phyloP scores from a whole-genome alignment of 2,329 filamentous ascomycete genomes.

The Drechslerella coelobrocha region DNA sequence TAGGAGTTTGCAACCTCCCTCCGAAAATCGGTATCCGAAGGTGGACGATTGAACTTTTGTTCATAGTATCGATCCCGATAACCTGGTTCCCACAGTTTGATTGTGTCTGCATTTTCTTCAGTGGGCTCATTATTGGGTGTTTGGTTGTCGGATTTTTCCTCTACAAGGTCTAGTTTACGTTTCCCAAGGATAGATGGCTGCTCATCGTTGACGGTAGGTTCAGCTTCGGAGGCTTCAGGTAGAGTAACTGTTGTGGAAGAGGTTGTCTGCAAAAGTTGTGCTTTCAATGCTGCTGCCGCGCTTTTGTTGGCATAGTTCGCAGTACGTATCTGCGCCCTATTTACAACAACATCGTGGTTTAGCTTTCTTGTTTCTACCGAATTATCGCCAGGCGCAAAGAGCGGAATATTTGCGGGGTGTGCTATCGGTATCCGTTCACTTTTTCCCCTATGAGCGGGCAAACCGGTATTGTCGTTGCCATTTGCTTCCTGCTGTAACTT shows the following conservation, averaged over 20 bases:
- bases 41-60: constrained; percentile 88
- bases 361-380: constrained; percentile 68
- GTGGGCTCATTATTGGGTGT: constrained; percentile 59
- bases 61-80: constrained; percentile 97
- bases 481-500: constrained; percentile 69
- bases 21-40: constrained; percentile 82
- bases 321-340: constrained; percentile 70
- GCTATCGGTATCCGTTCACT: constrained; percentile 57
- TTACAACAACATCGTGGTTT: constrained; percentile 88
- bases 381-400: constrained; percentile 66
- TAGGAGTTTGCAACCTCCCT: constrained; percentile 89
- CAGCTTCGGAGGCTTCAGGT: constrained; percentile 6
- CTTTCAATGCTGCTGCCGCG: constrained; percentile 85
- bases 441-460: constrained; percentile 46
- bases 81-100: constrained; percentile 90
- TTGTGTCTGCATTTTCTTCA: constrained; percentile 70
- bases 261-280: constrained; percentile 68
- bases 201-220: constrained; percentile 52
- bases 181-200: constrained; percentile 69
- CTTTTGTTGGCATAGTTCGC: constrained; percentile 90
- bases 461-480: constrained; percentile 24
- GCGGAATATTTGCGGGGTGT: constrained; percentile 62
- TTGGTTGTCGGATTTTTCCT: constrained; percentile 65
- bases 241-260: constrained; percentile 19
- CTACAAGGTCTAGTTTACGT: constrained; percentile 76